These are phyloP conservation scores for Termitomyces titanicus DNA, from an alignment of 768 basidiomycete genomes.

Conservation along the genomic window DNA sequence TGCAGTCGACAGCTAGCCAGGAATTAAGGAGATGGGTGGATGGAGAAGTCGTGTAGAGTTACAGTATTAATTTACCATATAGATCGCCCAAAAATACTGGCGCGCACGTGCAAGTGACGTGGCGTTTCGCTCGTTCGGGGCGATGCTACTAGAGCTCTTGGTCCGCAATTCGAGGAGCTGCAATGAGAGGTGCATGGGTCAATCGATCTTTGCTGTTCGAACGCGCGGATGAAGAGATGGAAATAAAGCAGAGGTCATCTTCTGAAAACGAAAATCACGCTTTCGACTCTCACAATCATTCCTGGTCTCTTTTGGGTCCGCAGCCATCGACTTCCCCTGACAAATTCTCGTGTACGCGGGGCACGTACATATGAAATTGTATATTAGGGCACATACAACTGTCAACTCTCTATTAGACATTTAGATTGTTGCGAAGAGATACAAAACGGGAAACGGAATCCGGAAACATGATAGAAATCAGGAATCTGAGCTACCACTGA, in stretches of 20 bases:
- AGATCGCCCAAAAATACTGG: conserved; percentile 20
- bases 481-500: neutral
- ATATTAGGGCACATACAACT: neutral
- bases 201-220: neutral
- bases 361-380: too few relatives aligned
- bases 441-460: too few relatives aligned
- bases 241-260: neutral
- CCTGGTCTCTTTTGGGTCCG: neutral
- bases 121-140: conserved; percentile 20
- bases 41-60: neutral
- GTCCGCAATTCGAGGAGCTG: neutral
- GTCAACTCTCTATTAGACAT: neutral
- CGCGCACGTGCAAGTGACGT: conserved; percentile 39
- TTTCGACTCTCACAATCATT: conserved; percentile 26
- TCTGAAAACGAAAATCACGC: conserved; percentile 21
- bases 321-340: neutral
- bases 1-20: conserved; percentile 10
- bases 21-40: conserved; percentile 1
- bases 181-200: neutral
- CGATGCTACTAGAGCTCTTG: neutral
- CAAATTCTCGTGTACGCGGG: neutral
- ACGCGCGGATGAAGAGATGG: neutral
- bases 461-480: neutral
- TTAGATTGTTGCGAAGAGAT: neutral
- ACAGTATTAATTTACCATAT: neutral